phyloP scores from a whole-genome alignment of 768 basidiomycete species.

The Arthromyces matolae region DNA sequence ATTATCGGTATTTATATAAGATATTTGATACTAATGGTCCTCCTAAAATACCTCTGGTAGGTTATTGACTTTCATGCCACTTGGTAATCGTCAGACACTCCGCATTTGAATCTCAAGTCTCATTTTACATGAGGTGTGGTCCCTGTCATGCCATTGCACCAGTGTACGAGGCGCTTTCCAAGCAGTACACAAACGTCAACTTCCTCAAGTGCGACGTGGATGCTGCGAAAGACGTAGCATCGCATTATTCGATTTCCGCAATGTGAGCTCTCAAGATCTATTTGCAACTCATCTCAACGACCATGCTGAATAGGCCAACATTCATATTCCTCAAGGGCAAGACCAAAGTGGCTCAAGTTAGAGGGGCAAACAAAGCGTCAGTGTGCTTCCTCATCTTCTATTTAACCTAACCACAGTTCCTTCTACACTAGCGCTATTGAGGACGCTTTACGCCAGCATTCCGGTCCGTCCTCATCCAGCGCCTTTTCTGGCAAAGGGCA shows the following conservation, averaged over 20 bases:
- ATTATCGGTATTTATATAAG: conserved; percentile 61
- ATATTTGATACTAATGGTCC: background rate
- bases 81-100: conserved; percentile 43
- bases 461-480: conserved; percentile 35
- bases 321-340: conserved; percentile 73
- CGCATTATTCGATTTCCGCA: conserved; percentile 58
- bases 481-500: conserved; percentile 73
- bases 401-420: background rate
- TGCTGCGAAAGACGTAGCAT: conserved; percentile 63
- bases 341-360: conserved; percentile 65
- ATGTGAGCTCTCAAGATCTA: conserved; percentile 47
- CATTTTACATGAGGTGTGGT: conserved; percentile 61
- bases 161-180: conserved; percentile 63
- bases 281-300: background rate
- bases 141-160: conserved; percentile 86
- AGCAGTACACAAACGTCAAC: conserved; percentile 65
- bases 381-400: conserved; percentile 16
- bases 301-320: conserved; percentile 59
- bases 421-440: conserved; percentile 51
- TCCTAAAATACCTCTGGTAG: conserved; percentile 28
- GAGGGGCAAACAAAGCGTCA: conserved; percentile 67
- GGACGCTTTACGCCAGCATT: conserved; percentile 50
- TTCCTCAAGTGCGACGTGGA: conserved; percentile 87
- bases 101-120: background rate
- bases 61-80: conserved; percentile 87